Percentiles rank a stretch among this genome's conserved stretches.
These are phyloP conservation scores for Coemansia biformis DNA, from an alignment of 192 early-diverging fungal genomes.

Conservation along the genomic window DNA sequence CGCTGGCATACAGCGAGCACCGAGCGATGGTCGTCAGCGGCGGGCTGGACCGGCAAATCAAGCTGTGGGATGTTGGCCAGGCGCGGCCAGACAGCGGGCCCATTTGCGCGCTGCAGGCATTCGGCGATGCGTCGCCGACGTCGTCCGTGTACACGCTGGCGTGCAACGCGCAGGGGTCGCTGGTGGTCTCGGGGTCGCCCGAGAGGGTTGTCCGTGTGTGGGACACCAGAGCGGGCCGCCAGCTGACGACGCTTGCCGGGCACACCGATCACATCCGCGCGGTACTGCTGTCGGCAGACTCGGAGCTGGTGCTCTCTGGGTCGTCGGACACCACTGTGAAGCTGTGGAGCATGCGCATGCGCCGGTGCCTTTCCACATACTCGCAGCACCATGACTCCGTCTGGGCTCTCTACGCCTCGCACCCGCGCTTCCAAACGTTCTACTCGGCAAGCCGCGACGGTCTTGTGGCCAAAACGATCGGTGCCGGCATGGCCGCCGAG, in stretches of 20 bases:
- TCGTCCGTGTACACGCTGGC: conserved; percentile 87
- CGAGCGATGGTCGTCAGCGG: conserved; percentile 80
- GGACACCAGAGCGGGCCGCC: conserved; percentile 74
- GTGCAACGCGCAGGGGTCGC: conserved; percentile 66
- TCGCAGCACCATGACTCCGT: conserved; percentile 83
- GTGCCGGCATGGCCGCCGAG: conserved; percentile 46
- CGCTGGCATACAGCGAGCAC: conserved; percentile 69
- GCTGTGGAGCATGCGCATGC: conserved; percentile 87
- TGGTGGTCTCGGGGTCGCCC: conserved; percentile 87
- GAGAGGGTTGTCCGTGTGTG: conserved; percentile 89
- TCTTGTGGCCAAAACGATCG: conserved; percentile 75
- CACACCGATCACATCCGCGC: conserved; percentile 96
- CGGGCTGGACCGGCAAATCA: conserved; percentile 82
- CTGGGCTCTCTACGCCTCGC: conserved; percentile 83
- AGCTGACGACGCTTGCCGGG: conserved; percentile 74
- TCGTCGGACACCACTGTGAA: conserved; percentile 96
- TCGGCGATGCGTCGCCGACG: conserved; percentile 30
- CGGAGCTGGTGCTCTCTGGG: conserved; percentile 79
- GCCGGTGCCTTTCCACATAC: conserved; percentile 84
- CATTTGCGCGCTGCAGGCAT: conserved; percentile 39
- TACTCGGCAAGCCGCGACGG: conserved; percentile 93
- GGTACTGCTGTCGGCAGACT: conserved; percentile 80
- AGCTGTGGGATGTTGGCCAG: conserved; percentile 82
- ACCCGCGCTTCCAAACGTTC: conserved; percentile 83
- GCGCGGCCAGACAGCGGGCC: conserved; percentile 48